Base-by-base conservation (phyloP, 2,329 filamentous ascomycete genomes). In the Domatiomyces globalis region DNA sequence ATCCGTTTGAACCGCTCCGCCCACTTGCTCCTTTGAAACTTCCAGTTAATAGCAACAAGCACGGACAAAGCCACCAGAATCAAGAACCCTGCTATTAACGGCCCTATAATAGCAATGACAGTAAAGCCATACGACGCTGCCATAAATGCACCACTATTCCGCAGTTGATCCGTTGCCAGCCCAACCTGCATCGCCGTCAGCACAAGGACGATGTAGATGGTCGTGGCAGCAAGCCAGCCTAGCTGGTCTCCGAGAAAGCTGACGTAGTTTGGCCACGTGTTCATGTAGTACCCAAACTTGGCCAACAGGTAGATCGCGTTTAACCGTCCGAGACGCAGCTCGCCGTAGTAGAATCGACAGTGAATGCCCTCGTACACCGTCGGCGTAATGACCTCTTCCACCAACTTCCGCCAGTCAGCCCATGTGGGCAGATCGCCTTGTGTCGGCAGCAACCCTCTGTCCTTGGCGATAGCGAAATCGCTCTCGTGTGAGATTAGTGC, bases 121-220 rank as follows among this genome's bases (percentile, higher is more conserved):
- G 71, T 69, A 51, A 78, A 75, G 1, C 71, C 72, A 53, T 72
- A 73, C 1, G 69, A 69, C 1, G 67, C 71, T 7, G 51, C 49
- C 56, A 72, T 67, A 57, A 77, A 78, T 0, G 57, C 51, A 0
- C 53, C n/a, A 54, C 66, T 71, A 0, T 62, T 19, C 7, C 44
- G 9, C 1, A 67, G 51, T 4, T 48, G 29, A 4, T 57, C 52
- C 4, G 61, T 65, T 4, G 54, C 63, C 4, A 65, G 56, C 1
- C 63, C 65, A 9, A 65, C 61, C 50, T 67, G 65, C 63, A 67
- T 65, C 1, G 63, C 64, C 0, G 60, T 60, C 45, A 67, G 54
- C 10, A 64, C 59, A 5, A 67, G 45, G 8, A 59, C 55, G 6
- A 67, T 33, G 39, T 63, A 65, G 2, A 60, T 57, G 39, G 62